Evolutionary conservation across 2,329 filamentous ascomycete species (phyloP), one percentile per base, ranked within the genome.

Genomic region (Verticillium zaregamsianum): DNA sequence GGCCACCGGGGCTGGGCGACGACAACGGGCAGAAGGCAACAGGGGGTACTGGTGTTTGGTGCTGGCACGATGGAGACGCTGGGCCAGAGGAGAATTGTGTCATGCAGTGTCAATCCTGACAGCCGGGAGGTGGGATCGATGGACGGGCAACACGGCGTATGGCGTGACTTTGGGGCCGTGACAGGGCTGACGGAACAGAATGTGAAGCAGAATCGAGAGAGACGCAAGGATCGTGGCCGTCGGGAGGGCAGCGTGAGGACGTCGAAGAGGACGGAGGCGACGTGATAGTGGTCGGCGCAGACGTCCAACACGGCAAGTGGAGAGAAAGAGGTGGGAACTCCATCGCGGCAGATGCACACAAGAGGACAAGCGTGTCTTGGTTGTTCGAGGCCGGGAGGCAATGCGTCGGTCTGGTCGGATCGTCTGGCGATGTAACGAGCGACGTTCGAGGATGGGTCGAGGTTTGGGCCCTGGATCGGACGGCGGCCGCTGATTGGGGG

Each of bases 381-480:
- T 55, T n/a, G 61, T n/a, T 57, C 61, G 55, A 31, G 40, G 60
- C 62, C 45, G 62, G 59, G 66, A 66, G 66, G 65, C 63, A 67
- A 69, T 75, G 74, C 77, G 57, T 73, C 71, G 75, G 75, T 76
- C 74, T 23, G 20, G 45, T 52, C 45, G 45, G 45, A 52, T 52
- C 45, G 72, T 64, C 74, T 67, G 68, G 66, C 64, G 73, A 76
- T 77, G 75, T 68, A 69, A 77, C 75, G 69, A 62, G 61, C 68
- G 64, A 65, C 70, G 72, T 73, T 71, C 61, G 68, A 72, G 66
- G 69, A 67, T 67, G 61, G 65, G 64, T 63, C 59, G 61, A 65
- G 59, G 28, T 49, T 57, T 55, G 55, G 59, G 59, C 28, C 9
- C n/a, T 52, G 45, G 45, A 20, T 23, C 45, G 45, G 20, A 52